Evolutionary conservation across 768 basidiomycete species (phyloP).

Genomic region (Kwoniella shandongensis): DNA sequence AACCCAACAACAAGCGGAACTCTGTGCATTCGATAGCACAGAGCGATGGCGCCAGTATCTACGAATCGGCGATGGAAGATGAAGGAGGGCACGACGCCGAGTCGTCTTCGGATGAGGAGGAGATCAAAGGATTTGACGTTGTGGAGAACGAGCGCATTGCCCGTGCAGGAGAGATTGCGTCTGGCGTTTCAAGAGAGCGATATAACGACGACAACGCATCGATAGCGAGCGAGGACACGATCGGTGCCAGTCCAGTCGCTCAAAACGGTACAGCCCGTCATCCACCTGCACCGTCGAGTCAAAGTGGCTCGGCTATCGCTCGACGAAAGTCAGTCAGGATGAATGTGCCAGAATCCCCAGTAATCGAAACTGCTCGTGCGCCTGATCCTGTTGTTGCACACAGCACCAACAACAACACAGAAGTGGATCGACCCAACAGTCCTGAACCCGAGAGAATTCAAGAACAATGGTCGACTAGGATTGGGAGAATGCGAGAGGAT

Average conservation of each 20-base stretch:
- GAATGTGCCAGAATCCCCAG: conserved; percentile 47
- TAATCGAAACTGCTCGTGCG: conserved; percentile 7
- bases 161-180: conserved; percentile 30
- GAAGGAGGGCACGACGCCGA: conserved; percentile 26
- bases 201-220: conserved; percentile 2
- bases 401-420: background rate
- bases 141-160: conserved; percentile 45
- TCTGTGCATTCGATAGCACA: conserved; percentile 32
- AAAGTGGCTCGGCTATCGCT: conserved; percentile 8
- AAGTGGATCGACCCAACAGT: conserved; percentile 12
- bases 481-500: conserved; percentile 44
- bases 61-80: conserved; percentile 49
- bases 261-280: conserved; percentile 5
- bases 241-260: conserved; percentile 8
- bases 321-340: conserved; percentile 49
- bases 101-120: conserved; percentile 33
- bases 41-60: conserved; percentile 41
- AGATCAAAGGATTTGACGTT: conserved; percentile 45
- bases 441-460: conserved; percentile 22
- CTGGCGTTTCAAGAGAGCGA: conserved; percentile 2
- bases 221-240: conserved; percentile 13
- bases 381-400: conserved; percentile 12
- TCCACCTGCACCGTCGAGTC: background rate
- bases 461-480: conserved; percentile 38
- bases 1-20: conserved; percentile 25